phyloP scores from a whole-genome alignment of 1,139 yeast genomes.

The Schizosaccharomyces versatilis region DNA sequence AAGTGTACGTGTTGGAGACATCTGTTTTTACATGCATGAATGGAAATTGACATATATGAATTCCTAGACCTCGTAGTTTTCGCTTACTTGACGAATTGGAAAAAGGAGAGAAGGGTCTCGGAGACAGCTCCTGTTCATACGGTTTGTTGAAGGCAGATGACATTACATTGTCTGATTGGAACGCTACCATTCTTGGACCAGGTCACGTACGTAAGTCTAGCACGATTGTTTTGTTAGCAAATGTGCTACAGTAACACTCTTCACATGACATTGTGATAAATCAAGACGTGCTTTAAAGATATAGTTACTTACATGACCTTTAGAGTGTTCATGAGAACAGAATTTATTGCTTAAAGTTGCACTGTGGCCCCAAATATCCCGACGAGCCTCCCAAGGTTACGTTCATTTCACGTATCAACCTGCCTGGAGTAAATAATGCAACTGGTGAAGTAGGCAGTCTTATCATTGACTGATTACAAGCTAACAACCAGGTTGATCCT shows the following conservation, averaged over 20 bases:
- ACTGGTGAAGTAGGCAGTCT: slow-evolving; percentile 26
- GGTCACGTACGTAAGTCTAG: slow-evolving; percentile 32
- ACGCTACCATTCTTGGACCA: slow-evolving; percentile 90
- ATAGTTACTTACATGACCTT: background rate
- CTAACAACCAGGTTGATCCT: slow-evolving; percentile 26
- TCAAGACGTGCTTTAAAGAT: background rate
- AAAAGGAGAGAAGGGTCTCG: slow-evolving; percentile 92
- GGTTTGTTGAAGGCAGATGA: slow-evolving; percentile 79
- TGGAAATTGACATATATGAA: no score
- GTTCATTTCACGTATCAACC: slow-evolving; percentile 63
- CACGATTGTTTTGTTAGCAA: background rate
- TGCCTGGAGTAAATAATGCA: slow-evolving; percentile 59
- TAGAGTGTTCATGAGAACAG: slow-evolving; percentile 70
- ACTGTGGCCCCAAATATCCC: slow-evolving; percentile 72
- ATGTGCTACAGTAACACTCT: background rate
- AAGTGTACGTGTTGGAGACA: background rate
- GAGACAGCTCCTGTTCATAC: slow-evolving; percentile 89
- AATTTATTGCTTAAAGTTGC: slow-evolving; percentile 60
- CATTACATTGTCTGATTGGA: slow-evolving; percentile 81
- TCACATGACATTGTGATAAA: background rate
- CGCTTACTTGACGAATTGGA: slow-evolving; percentile 26
- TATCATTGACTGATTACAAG: background rate
- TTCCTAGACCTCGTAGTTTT: slow-evolving; percentile 7
- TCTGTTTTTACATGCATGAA: no score
- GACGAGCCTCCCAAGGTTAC: slow-evolving; percentile 65